These are phyloP conservation scores for Starmerella tilneyi DNA, from an alignment of 805 yeast genomes.

Conservation along the genomic window DNA sequence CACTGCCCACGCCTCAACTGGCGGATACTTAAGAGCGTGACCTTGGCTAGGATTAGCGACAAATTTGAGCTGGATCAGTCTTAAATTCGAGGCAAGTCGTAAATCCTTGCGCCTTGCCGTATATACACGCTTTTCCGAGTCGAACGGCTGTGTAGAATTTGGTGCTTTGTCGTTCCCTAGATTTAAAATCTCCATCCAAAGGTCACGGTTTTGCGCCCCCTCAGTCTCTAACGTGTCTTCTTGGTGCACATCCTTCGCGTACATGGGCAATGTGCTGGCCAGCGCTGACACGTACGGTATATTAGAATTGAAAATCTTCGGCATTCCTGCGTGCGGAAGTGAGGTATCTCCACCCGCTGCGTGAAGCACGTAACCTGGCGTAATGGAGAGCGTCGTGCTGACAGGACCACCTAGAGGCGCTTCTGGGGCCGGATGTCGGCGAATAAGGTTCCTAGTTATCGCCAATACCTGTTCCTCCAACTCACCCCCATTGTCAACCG, in stretches of 20 bases:
- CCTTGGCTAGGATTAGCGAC: slow-evolving; percentile 16
- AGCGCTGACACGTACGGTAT: slow-evolving; percentile 25
- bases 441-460: neutral
- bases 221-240: slow-evolving; percentile 10
- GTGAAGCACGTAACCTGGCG: slow-evolving; percentile 30
- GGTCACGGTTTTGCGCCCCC: neutral
- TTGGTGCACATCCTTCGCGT: slow-evolving; percentile 20
- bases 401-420: slow-evolving; percentile 4
- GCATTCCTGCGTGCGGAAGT: slow-evolving; percentile 19
- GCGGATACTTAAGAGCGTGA: slow-evolving; percentile 35
- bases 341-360: slow-evolving; percentile 1
- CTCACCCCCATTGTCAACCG: neutral
- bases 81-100: neutral
- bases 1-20: slow-evolving; percentile 48
- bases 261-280: slow-evolving; percentile 25
- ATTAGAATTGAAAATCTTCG: slow-evolving; percentile 26
- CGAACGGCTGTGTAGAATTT: too few relatives aligned
- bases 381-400: slow-evolving; percentile 26
- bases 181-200: slow-evolving; percentile 9
- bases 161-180: too few relatives aligned
- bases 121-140: slow-evolving; percentile 12
- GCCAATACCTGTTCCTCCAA: neutral
- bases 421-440: neutral
- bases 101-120: slow-evolving; percentile 13
- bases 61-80: slow-evolving; percentile 15